Evolutionary conservation across 371 early-diverging fungal genomes (phyloP), one percentile per base, ranked within the genome.

Genomic region (Apophysomyces trapeziformis): DNA sequence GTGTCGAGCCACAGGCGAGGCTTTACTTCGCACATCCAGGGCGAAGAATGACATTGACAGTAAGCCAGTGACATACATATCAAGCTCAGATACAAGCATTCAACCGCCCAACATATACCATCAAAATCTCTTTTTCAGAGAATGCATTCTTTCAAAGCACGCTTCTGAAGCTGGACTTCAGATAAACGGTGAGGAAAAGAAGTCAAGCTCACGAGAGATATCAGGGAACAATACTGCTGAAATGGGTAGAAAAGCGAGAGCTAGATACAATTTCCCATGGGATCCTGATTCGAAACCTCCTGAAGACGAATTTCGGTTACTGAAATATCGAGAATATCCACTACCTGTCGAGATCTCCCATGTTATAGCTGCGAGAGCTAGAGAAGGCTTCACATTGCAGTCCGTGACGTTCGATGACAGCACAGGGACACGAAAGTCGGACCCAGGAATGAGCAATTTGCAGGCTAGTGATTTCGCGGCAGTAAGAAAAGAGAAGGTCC

Each of bases 301-400:
- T 1, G 77, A 87, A 18, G 90, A 90, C 8, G 90, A 92, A 50
- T 86, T 88, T 64, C 91, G 95, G 56, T 75, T 91, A 7, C 87
- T 92, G 6, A 85, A 90, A 38, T 96, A 93, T 75, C 79, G 88
- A 38, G 82, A 82, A 59, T 97, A 96, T 71, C 76, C 78, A 0
- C 72, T 91, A 16, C 80, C 86, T 1, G 78, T 85, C 14, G 87
- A 86, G 57, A 84, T 96, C 35, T 86, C 89, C 14, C 85, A 87
- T 67, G 73, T 98, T n/a, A 81, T 97, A 18, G 85, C 87, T 18
- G 84, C 92, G 1, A 84, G 98, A 35, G 83, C 95, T 18, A 74
- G 90, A 36, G 95, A 98, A 73, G 98, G 98, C 2, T 98, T 96
- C 72, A 72, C 77, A 14, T 73, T 94, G 16, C 87, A 90, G 36